These are phyloP conservation scores for Chimonanthus salicifolius DNA, from an alignment of 164 flowering plant genomes.

Conservation along the genomic window DNA sequence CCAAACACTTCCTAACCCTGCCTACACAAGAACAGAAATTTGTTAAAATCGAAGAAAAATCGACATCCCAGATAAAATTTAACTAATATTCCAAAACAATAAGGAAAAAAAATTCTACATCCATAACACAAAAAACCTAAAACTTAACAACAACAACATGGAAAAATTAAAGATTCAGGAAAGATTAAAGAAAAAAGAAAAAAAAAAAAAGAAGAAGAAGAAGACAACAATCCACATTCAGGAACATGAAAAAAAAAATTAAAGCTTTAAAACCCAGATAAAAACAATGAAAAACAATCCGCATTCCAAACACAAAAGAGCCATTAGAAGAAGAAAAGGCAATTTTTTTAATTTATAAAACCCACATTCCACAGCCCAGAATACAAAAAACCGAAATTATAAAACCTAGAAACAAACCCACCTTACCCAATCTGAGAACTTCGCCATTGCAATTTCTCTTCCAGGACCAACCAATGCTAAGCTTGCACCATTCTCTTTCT, in stretches of 20 bases:
- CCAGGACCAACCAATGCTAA: conserved; percentile 77
- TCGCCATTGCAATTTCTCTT: conserved; percentile 63
- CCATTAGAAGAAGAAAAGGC: neutral
- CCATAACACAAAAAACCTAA: neutral
- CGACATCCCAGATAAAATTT: neutral
- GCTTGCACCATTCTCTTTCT: conserved; percentile 38
- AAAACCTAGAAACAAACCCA: conserved; percentile 8
- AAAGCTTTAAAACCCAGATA: neutral
- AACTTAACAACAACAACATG: neutral
- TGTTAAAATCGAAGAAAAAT: neutral
- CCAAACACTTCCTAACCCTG: conserved; percentile 75
- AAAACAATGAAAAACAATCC: neutral
- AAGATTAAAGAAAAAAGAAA: neutral
- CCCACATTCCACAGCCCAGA: neutral
- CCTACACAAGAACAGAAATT: conserved; percentile 3
- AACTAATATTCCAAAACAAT: neutral
- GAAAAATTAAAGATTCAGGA: too few species aligned
- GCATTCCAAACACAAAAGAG: neutral
- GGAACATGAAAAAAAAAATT: neutral
- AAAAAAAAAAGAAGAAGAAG: neutral
- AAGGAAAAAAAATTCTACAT: neutral
- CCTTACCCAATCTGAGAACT: conserved; percentile 92
- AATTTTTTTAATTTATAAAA: neutral
- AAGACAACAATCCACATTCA: neutral
- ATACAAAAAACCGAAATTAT: neutral